Conservation (phyloP, 352 stramenopile genomes). For the Globisporangium megalacanthum region DNA sequence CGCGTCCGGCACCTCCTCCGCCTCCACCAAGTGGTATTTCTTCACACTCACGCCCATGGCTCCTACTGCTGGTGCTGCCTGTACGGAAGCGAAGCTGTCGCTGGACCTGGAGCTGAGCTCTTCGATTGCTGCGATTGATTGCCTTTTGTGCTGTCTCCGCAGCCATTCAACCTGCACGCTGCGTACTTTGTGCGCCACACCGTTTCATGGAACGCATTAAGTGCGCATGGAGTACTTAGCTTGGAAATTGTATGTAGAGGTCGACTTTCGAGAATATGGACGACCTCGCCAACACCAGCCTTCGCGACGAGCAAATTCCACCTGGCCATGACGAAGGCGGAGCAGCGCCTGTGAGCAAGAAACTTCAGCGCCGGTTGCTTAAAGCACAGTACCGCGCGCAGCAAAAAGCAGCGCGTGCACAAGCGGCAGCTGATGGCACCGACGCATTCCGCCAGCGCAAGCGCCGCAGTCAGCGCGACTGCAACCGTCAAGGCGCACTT, state of each 20-base stretch:
- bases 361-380: constrained; percentile 38
- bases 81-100: neutral
- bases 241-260: too few relatives aligned
- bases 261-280: too few relatives aligned
- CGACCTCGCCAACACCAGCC: too few relatives aligned
- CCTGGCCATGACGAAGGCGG: neutral
- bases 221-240: too few relatives aligned
- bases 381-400: constrained; percentile 32
- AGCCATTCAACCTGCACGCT: neutral
- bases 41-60: constrained; percentile 38
- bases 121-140: neutral
- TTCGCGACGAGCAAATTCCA: too few relatives aligned
- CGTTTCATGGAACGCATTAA: too few relatives aligned
- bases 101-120: too few relatives aligned
- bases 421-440: constrained; percentile 7
- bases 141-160: neutral
- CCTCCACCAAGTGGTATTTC: constrained; percentile 83
- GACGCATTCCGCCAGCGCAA: constrained; percentile 24
- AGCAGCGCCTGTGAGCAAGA: constrained; percentile 26
- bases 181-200: too few relatives aligned
- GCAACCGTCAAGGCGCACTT: constrained; percentile 7
- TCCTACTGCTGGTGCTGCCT: neutral
- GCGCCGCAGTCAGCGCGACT: constrained; percentile 32
- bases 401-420: constrained; percentile 24
- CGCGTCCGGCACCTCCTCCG: constrained; percentile 63